Evolutionary conservation across 257 asterid species (phyloP).

Genomic region (Solanum tarijense): DNA sequence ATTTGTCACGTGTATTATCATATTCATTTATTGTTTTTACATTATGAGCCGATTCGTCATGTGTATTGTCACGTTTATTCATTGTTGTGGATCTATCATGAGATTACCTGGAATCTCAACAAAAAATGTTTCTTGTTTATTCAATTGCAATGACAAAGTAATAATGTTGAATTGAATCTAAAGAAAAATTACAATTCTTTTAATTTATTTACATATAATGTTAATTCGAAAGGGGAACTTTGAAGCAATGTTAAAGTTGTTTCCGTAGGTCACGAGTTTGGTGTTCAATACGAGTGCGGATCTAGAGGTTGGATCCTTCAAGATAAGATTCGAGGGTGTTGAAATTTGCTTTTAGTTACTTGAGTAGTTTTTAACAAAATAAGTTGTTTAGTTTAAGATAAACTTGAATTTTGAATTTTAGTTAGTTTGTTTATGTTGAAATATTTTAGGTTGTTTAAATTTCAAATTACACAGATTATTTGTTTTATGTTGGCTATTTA

Average conservation of each 20-base stretch:
- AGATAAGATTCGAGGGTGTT: not conserved
- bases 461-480: no score
- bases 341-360: not conserved
- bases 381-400: not conserved
- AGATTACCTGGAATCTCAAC: not conserved
- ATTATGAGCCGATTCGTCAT: not conserved
- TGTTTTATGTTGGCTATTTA: no score
- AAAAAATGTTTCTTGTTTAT: not conserved
- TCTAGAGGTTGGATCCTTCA: not conserved
- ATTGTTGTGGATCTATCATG: not conserved
- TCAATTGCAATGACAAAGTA: not conserved
- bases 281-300: not conserved
- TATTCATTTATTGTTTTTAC: not conserved
- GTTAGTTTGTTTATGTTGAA: not conserved
- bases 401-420: not conserved
- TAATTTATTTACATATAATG: not conserved
- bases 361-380: not conserved
- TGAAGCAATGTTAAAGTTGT: not conserved
- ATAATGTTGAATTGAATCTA: not conserved
- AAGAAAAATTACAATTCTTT: not conserved
- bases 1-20: not conserved
- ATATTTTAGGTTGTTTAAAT: not conserved
- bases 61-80: not conserved
- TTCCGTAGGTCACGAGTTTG: not conserved
- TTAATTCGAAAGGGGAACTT: not conserved